Evolutionary conservation across 495 filamentous ascomycete genomes (phyloP), one percentile per base, ranked within the genome.

Genomic region (Evernia prunastri): DNA sequence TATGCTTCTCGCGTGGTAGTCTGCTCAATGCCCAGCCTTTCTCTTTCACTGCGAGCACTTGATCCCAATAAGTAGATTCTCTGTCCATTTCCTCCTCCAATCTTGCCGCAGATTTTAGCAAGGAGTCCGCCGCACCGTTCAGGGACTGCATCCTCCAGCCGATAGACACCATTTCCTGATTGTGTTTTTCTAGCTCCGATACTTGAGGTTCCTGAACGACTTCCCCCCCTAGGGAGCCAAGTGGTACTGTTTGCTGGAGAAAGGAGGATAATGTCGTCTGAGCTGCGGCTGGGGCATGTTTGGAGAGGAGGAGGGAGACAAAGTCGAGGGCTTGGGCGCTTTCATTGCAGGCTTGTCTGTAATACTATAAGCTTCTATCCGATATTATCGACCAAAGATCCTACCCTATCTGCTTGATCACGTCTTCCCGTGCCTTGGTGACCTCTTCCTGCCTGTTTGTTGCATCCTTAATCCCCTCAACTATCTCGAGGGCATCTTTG

Each of bases 41-140:
- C 51, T 92, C 83, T 66, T 86, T 89, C 35, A 97, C 82, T 27
- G 85, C 83, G 37, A 96, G 73, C 1, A 96, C 82, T 69, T 96
- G 85, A 57, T 87, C 80, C 95, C 95, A 99, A 74, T 96, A 97
- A 65, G 82, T 86, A 3, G 84, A 85, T 73, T 99, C 95, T 17
- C 84, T 81, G 39, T 80, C 76, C 36, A 94, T 87, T 70, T 96
- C 92, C 6, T 79, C 78, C 64, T 91, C 85, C 11, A 99, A 76
- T 58, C 88, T 80, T 39, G 82, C 79, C 0, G 89, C 89, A 17
- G 90, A 85, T 15, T 82, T 80, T n/a, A 92, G 76, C 27, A 96
- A 78, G 54, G 82, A 86, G 68, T 90, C 87, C 4, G 89, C 88
- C n/a, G 86, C 84, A 7, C 81, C 80, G 60, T 89, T 86, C 67